phyloP scores from a whole-genome alignment of 2,329 filamentous ascomycete species.

The Colletotrichum somersetense region DNA sequence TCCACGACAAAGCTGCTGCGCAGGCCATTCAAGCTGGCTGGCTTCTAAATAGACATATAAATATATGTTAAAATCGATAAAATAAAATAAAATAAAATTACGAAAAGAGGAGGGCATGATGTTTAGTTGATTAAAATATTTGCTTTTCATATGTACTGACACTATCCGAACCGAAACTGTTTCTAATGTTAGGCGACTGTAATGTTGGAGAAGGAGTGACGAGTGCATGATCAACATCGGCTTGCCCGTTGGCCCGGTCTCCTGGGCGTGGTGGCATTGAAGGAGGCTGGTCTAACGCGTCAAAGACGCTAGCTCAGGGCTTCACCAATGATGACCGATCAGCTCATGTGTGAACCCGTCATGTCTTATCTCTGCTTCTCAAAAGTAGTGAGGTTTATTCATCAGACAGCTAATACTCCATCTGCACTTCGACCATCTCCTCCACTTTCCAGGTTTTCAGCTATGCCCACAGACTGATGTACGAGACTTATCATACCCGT shows the following conservation, averaged over 20 bases:
- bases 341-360: not conserved
- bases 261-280: not conserved
- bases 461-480: not conserved
- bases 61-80: too few species aligned
- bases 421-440: not conserved
- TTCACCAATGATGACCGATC: not conserved
- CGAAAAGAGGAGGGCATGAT: too few species aligned
- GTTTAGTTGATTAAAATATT: too few species aligned
- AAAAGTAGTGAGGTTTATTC: not conserved
- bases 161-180: not conserved
- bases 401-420: too few species aligned
- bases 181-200: too few species aligned
- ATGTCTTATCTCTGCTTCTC: not conserved
- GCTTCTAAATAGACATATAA: not conserved
- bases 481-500: not conserved
- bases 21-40: not conserved
- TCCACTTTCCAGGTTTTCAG: too few species aligned
- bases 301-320: not conserved
- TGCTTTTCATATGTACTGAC: not conserved
- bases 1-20: not conserved
- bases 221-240: not conserved
- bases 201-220: not conserved
- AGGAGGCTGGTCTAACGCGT: not conserved
- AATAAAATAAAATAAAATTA: too few species aligned
- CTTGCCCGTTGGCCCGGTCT: not conserved